Conservation (phyloP, 495 filamentous ascomycete species). For the Trichoderma parareesei region DNA sequence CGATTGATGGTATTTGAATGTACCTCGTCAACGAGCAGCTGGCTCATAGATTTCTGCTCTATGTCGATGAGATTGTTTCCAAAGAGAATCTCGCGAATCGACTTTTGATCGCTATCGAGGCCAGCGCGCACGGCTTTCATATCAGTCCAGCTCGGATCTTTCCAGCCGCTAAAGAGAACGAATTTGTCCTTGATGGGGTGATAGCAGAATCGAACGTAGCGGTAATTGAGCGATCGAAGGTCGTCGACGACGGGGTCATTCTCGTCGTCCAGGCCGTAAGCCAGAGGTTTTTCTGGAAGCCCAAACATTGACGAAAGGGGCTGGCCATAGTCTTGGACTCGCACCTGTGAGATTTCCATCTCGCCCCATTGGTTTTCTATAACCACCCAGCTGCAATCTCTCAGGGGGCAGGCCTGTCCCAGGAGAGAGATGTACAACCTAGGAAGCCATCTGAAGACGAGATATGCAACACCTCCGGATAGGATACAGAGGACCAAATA, state of each 20-base stretch:
- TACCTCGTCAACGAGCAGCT: constrained; percentile 87
- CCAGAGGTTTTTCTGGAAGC: constrained; percentile 45
- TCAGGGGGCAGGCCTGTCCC: constrained; percentile 57
- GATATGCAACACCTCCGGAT: constrained; percentile 69
- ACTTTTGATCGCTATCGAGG: constrained; percentile 86
- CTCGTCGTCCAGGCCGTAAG: constrained; percentile 64
- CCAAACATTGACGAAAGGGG: constrained; percentile 85
- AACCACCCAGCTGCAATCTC: constrained; percentile 80
- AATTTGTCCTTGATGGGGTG: constrained; percentile 86
- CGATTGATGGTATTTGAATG: constrained; percentile 12
- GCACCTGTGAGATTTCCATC: constrained; percentile 62
- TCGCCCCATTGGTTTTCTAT: constrained; percentile 97
- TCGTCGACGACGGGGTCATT: constrained; percentile 68
- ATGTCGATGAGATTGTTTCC: constrained; percentile 86
- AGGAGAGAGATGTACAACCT: constrained; percentile 72
- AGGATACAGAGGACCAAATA: constrained; percentile 62
- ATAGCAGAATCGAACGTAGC: constrained; percentile 88
- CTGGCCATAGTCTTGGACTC: constrained; percentile 62
- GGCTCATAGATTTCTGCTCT: constrained; percentile 70
- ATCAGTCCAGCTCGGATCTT: constrained; percentile 80
- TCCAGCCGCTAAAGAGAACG: constrained; percentile 78
- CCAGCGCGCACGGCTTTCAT: constrained; percentile 67
- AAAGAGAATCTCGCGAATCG: constrained; percentile 75
- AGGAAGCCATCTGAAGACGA: constrained; percentile 85
- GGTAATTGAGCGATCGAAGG: constrained; percentile 75